Conservation (phyloP, 2,329 filamentous ascomycete species). For the Huntiella decipiens region DNA sequence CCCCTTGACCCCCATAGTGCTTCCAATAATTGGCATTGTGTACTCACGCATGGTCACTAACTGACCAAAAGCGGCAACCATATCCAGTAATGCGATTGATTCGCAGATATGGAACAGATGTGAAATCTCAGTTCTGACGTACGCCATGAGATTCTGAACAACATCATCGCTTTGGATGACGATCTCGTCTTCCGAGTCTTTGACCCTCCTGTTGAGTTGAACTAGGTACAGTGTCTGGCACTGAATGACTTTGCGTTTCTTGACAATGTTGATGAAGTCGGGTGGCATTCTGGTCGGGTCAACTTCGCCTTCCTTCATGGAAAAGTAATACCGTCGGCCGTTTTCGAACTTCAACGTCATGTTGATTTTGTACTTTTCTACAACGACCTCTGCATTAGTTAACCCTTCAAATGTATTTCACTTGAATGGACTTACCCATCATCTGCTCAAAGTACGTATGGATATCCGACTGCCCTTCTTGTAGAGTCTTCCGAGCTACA, state of each 20-base stretch:
- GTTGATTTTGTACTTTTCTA: conserved; percentile 37
- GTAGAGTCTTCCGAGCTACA: conserved; percentile 74
- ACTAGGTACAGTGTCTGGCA: conserved; percentile 74
- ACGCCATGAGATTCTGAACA: conserved; percentile 49
- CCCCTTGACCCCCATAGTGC: conserved; percentile 50
- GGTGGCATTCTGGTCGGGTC: conserved; percentile 41
- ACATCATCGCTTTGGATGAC: conserved; percentile 64
- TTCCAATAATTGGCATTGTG: conserved; percentile 47
- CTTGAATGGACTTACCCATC: conserved; percentile 28
- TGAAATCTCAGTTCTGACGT: conserved; percentile 54
- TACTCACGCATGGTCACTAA: conserved; percentile 43
- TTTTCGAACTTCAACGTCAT: conserved; percentile 59
- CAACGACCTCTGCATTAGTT: not conserved
- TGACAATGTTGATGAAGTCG: conserved; percentile 57
- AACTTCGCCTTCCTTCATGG: conserved; percentile 42
- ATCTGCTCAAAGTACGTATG: conserved; percentile 51
- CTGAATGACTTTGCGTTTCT: conserved; percentile 58
- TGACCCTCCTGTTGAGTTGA: conserved; percentile 61
- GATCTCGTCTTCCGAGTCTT: conserved; percentile 67
- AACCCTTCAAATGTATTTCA: not conserved
- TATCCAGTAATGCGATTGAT: conserved; percentile 69
- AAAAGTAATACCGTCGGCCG: conserved; percentile 62
- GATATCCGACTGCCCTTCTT: conserved; percentile 66
- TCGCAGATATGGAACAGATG: conserved; percentile 71
- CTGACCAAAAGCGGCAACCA: conserved; percentile 61